Evolutionary conservation across 176 grass and related monocot species (phyloP).

Genomic region (Pontederia crassipes): DNA sequence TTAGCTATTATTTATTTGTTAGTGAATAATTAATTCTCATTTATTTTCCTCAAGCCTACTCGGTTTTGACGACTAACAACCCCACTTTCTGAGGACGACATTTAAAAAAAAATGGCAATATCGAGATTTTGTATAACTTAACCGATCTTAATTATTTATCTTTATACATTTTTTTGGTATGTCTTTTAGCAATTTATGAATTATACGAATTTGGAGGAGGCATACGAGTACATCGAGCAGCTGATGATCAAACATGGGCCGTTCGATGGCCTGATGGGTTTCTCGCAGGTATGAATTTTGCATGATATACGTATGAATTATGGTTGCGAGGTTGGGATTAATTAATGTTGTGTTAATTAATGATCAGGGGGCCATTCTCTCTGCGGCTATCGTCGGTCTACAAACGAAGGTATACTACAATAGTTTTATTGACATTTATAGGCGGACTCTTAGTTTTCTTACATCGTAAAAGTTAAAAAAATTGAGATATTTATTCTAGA

Average conservation of each 20-base stretch:
- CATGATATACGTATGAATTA: neutral
- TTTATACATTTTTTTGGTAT: too few relatives aligned
- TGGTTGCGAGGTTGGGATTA: too few relatives aligned
- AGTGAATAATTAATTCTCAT: neutral
- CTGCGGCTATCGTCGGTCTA: conserved; percentile 51
- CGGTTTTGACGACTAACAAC: neutral
- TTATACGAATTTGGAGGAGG: conserved; percentile 74
- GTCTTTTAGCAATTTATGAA: conserved; percentile 45
- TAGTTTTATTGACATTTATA: too few relatives aligned
- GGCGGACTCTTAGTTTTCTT: too few relatives aligned
- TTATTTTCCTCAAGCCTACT: neutral
- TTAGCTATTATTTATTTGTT: neutral
- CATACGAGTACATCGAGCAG: conserved; percentile 73
- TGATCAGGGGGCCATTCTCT: conserved; percentile 65
- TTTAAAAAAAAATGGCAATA: too few relatives aligned
- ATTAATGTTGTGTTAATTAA: neutral
- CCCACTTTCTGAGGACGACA: too few relatives aligned
- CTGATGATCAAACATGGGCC: conserved; percentile 67
- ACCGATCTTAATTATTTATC: too few relatives aligned
- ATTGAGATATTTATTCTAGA: neutral
- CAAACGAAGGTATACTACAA: conserved; percentile 38
- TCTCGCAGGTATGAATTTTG: conserved; percentile 49
- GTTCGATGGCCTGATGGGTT: conserved; percentile 87
- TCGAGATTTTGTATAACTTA: too few relatives aligned
- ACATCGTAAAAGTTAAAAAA: neutral